Conservation (phyloP, 2,329 filamentous ascomycete species). For the Davidsoniella virescens region DNA sequence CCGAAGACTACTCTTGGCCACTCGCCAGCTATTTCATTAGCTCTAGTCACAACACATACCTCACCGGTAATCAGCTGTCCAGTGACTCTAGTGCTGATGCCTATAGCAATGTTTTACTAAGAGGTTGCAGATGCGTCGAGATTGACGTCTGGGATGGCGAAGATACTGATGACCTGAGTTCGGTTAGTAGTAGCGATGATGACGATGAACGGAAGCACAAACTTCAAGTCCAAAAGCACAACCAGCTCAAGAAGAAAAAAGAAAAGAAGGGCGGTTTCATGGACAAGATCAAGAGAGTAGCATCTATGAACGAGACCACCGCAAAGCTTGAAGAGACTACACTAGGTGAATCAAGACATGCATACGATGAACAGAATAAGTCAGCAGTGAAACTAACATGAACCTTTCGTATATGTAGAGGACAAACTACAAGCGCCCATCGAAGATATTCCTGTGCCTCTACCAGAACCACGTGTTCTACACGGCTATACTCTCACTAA, state of each 20-base stretch:
- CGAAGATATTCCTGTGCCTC: constrained; percentile 16
- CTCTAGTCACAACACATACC: constrained; percentile 89
- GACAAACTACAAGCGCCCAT: constrained; percentile 4
- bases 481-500: constrained; percentile 87
- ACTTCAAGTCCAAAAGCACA: constrained; percentile 23
- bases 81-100: constrained; percentile 76
- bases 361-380: constrained; percentile 9
- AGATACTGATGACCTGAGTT: constrained; percentile 53
- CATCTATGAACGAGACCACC: constrained; percentile 25
- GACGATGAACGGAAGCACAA: constrained; percentile 19
- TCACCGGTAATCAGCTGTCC: constrained; percentile 74
- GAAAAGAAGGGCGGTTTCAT: constrained; percentile 43
- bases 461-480: constrained; percentile 57
- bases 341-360: constrained; percentile 22
- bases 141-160: constrained; percentile 92
- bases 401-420: constrained; percentile 2
- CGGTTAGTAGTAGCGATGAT: constrained; percentile 36
- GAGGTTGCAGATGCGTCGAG: constrained; percentile 81
- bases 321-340: constrained; percentile 33
- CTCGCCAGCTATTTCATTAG: constrained; percentile 86
- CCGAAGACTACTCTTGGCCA: constrained; percentile 51
- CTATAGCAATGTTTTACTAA: constrained; percentile 69
- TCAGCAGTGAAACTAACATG: constrained; percentile 13
- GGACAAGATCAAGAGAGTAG: constrained; percentile 41
- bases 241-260: constrained; percentile 33